phyloP scores from a whole-genome alignment of 306 rosid species.

The Purshia tridentata region DNA sequence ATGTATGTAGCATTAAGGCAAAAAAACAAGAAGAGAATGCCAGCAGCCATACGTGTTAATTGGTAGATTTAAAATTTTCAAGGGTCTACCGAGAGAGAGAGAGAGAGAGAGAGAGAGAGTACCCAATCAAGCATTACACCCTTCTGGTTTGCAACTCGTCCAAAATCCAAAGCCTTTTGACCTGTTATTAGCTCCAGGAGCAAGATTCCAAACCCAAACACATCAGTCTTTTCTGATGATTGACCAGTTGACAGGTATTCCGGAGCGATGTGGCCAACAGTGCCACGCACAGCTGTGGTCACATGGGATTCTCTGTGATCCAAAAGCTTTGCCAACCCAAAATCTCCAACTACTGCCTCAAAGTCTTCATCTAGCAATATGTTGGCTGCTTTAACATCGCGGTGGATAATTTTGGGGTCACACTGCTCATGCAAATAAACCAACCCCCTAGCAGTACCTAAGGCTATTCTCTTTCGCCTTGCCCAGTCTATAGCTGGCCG shows the following conservation, averaged over 20 bases:
- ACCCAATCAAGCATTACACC: slow-evolving; percentile 99
- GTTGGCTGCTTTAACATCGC: slow-evolving; percentile 97
- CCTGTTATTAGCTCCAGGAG: slow-evolving; percentile 94
- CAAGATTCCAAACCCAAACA: slow-evolving; percentile 94
- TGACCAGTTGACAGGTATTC: slow-evolving; percentile 95
- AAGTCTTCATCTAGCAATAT: slow-evolving; percentile 91
- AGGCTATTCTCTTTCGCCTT: slow-evolving; percentile 86
- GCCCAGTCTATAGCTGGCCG: slow-evolving; percentile 86
- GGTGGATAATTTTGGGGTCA: slow-evolving; percentile 95
- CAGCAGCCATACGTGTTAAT: neutral
- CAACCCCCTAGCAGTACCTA: slow-evolving; percentile 96
- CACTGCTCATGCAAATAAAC: slow-evolving; percentile 97
- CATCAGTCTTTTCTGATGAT: slow-evolving; percentile 96
- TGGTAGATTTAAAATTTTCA: slow-evolving; percentile 5
- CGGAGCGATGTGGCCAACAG: slow-evolving; percentile 96
- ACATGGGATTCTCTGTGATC: slow-evolving; percentile 98
- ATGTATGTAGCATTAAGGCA: neutral
- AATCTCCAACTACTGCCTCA: slow-evolving; percentile 98
- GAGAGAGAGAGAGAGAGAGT: slow-evolving; percentile 8
- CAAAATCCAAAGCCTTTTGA: slow-evolving; percentile 93
- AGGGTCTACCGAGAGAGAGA: neutral
- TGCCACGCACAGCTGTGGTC: slow-evolving; percentile 97
- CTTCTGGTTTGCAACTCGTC: slow-evolving; percentile 90
- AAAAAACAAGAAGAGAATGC: slow-evolving; percentile 6
- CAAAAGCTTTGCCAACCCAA: slow-evolving; percentile 94